Evolutionary conservation across 2,329 filamentous ascomycete species (phyloP), one percentile per base, ranked within the genome.

Genomic region (Allantophomopsis lycopodina): DNA sequence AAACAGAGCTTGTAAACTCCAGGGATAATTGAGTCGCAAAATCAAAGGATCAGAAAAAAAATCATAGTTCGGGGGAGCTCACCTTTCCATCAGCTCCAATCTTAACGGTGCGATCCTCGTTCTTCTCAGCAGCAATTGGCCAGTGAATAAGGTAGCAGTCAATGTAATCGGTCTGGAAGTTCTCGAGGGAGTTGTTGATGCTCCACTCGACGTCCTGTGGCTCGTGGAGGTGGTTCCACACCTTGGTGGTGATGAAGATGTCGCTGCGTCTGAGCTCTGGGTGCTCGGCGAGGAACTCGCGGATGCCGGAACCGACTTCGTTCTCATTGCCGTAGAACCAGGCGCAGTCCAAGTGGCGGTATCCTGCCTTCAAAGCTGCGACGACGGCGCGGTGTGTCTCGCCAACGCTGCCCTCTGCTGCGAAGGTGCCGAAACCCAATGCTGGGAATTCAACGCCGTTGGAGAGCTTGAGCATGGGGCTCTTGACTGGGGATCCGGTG

Each of bases 61-160:
- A n/a, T 13, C 14, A 43, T n/a, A n/a, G n/a, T n/a, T n/a, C n/a
- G n/a, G 14, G 32, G 14, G 34, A 32, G 21, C 45, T 38, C 55
- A 68, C 64, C 59, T 71, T 71, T 44, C 67, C 68, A 55, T 72
- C 65, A 21, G 64, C 48, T 30, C 68, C 68, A 48, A 72, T 59
- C 41, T 64, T 63, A 33, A 59, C 48, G 51, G 71, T 79, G 56
- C 85, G 56, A 55, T 89, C 78, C n/a, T 73, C 62, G 39, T 76
- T 73, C 59, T 77, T 85, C 85, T 89, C 75, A 83, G 77, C 41
- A 74, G 77, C 41, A 84, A 65, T 66, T 4, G 83, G 81, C 83
- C 84, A 91, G 63, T 94, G 85, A 65, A 93, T 72, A 32, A 93
- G 68, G 55, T 75, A 86, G 43, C 88, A 65, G 56, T 93, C 85